A percentile compares a stretch with the other conserved stretches of the same genome.
Conservation (phyloP, 768 basidiomycete genomes). For the Serendipita sp. region DNA sequence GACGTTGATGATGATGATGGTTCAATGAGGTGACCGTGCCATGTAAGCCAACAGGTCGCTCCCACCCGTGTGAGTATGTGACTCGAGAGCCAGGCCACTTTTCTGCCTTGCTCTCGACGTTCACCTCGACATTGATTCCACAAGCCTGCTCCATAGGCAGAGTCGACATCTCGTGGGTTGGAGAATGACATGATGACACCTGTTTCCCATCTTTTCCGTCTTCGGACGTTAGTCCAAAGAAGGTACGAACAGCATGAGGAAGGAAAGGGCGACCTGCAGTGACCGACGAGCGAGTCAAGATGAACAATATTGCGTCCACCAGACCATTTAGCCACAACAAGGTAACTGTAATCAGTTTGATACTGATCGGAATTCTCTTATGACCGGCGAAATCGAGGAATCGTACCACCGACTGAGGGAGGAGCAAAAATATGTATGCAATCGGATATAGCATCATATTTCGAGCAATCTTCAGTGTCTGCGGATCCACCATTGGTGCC, state of each 20-base stretch:
- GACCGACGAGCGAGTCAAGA: constrained; percentile 19
- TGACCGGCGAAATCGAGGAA: background rate
- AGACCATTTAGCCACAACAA: background rate
- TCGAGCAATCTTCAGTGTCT: background rate
- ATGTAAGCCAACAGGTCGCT: too few relatives aligned
- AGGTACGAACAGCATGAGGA: constrained; percentile 12
- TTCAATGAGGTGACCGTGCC: too few relatives aligned
- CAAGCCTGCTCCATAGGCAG: background rate
- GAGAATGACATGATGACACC: background rate
- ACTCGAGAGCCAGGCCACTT: background rate
- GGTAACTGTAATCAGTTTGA: background rate
- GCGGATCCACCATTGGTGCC: background rate
- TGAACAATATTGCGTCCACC: background rate
- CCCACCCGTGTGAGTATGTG: too few relatives aligned
- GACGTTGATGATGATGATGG: too few relatives aligned
- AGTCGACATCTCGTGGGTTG: background rate
- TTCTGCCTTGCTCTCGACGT: background rate
- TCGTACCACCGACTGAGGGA: background rate
- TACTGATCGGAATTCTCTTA: background rate
- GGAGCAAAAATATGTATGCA: background rate
- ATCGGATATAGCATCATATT: background rate
- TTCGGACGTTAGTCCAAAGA: background rate
- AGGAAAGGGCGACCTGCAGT: constrained; percentile 15
- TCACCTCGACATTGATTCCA: background rate
- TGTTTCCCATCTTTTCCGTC: background rate